Percentiles rank a stretch among this genome's conserved stretches.
These are phyloP conservation scores for Fusarium haematococcum DNA, from an alignment of 2,329 filamentous ascomycete genomes.

Conservation along the genomic window DNA sequence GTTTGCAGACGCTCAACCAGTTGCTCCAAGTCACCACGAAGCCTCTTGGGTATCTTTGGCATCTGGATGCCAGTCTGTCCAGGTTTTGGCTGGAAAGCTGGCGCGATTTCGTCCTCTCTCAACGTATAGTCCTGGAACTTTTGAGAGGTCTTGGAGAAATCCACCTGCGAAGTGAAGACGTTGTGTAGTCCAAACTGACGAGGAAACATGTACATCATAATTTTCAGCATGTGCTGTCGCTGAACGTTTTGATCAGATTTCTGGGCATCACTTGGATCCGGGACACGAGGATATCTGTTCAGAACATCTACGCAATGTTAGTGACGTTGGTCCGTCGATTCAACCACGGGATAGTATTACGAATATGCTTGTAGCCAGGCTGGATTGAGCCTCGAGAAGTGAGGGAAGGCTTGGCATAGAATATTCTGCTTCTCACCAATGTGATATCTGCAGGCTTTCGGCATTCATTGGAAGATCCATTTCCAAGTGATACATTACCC, in stretches of 20 bases:
- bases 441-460: conserved; percentile 69
- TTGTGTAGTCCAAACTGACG: conserved; percentile 92
- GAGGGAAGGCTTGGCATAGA: conserved; percentile 82
- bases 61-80: conserved; percentile 15
- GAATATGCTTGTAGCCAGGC: conserved; percentile 83
- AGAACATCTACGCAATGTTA: conserved; percentile 74
- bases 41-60: conserved; percentile 69
- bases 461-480: not conserved
- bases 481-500: conserved; percentile 12
- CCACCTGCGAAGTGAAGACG: conserved; percentile 81
- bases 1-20: conserved; percentile 77
- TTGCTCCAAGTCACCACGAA: conserved; percentile 70
- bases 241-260: conserved; percentile 25
- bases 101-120: conserved; percentile 82
- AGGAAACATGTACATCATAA: conserved; percentile 95
- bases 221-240: conserved; percentile 68
- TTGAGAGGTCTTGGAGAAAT: conserved; percentile 75
- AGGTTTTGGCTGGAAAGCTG: conserved; percentile 36
- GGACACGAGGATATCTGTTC: conserved; percentile 69
- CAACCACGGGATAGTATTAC: conserved; percentile 62
- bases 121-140: conserved; percentile 86
- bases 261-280: not conserved
- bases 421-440: conserved; percentile 85
- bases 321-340: not conserved
- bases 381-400: conserved; percentile 75